Conservation (phyloP, 2,329 filamentous ascomycete species). For the Claviceps maximensis region DNA sequence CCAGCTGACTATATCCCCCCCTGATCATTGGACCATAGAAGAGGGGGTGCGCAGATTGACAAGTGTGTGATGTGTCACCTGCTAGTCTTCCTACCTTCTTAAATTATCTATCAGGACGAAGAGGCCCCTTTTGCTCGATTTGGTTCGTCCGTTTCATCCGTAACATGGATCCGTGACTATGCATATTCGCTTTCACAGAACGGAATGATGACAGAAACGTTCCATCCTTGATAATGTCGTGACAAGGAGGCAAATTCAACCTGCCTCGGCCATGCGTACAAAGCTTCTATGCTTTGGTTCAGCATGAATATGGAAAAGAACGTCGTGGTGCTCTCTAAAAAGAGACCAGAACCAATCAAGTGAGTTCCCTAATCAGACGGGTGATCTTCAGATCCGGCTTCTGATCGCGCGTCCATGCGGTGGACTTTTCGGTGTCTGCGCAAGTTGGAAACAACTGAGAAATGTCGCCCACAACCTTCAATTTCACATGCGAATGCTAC, state of each 20-base stretch:
- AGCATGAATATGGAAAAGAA: conserved; percentile 1
- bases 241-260: background rate
- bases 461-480: conserved; percentile 87
- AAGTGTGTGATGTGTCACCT: background rate
- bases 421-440: conserved; percentile 93
- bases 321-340: background rate
- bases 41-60: background rate
- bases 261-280: conserved; percentile 3
- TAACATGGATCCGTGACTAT: background rate
- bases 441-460: conserved; percentile 93
- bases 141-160: background rate
- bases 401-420: conserved; percentile 51
- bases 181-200: background rate
- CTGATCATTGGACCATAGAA: background rate
- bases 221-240: background rate
- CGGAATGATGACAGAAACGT: background rate
- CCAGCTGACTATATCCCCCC: background rate
- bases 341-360: background rate
- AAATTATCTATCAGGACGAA: background rate
- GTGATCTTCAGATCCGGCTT: conserved; percentile 50
- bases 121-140: background rate
- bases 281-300: conserved; percentile 7
- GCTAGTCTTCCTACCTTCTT: background rate
- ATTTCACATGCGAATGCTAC: conserved; percentile 87
- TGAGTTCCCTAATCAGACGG: conserved; percentile 37